Percentiles rank a stretch among this genome's conserved stretches.
Conservation (phyloP, 495 filamentous ascomycete genomes). For the Trypethelium eluteriae region DNA sequence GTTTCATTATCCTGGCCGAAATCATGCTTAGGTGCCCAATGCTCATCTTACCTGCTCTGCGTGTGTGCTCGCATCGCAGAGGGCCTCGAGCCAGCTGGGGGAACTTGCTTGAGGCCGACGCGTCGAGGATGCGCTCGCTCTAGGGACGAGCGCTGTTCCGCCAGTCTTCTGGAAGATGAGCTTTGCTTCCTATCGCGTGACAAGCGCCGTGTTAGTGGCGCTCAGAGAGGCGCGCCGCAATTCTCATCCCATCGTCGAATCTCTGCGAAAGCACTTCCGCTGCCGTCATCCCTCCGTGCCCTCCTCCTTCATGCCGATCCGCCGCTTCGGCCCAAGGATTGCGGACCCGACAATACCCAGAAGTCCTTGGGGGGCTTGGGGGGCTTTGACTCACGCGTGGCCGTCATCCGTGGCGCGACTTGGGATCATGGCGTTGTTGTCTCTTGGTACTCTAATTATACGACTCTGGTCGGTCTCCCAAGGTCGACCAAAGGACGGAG, state of each 20-base stretch:
- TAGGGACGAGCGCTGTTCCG: neutral
- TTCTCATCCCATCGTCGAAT: neutral
- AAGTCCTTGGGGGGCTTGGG: too few species aligned
- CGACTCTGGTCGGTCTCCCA: neutral
- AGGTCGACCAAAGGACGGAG: neutral
- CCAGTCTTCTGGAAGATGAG: conserved; percentile 5
- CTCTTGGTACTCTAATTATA: conserved; percentile 10
- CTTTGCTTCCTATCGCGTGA: neutral
- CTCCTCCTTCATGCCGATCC: neutral
- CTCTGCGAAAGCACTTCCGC: neutral
- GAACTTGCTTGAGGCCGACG: neutral
- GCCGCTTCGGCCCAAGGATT: neutral
- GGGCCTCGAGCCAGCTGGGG: neutral
- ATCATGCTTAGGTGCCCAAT: conserved; percentile 11
- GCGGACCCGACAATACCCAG: neutral
- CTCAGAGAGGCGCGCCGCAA: neutral
- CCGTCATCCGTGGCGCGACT: neutral
- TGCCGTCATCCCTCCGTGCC: neutral
- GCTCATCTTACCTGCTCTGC: neutral
- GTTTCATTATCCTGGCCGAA: conserved; percentile 7
- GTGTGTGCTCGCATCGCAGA: neutral
- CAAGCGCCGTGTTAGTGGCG: conserved; percentile 8
- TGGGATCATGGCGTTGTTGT: conserved; percentile 2
- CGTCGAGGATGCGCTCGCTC: neutral
- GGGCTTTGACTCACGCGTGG: neutral